Percentiles rank a stretch among this genome's conserved stretches.
Evolutionary conservation across 164 flowering plant species (phyloP).

Genomic region (Vitis vinifera): ASM3070453v1 NC_081818.1:14783501-14784000

Average conservation of each 20-base stretch:
- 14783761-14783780: conserved; percentile 47
- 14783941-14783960: neutral
- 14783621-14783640: no score
- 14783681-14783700: conserved; percentile 96
- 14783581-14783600: no score
- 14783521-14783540: no score
- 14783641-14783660: no score
- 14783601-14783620: no score
- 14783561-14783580: no score
- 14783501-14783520: no score
- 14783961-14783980: neutral
- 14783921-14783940: neutral
- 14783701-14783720: conserved; percentile 83
- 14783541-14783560: no score
- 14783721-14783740: conserved; percentile 67
- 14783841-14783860: neutral
- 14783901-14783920: neutral
- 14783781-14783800: neutral
- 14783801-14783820: neutral
- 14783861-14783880: neutral
- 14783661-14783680: neutral
- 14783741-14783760: conserved; percentile 80
- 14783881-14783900: neutral
- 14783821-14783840: neutral
- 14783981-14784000: no score